Base-by-base conservation (phyloP, 2,329 filamentous ascomycete genomes). In the Cladosporium halotolerans region DNA sequence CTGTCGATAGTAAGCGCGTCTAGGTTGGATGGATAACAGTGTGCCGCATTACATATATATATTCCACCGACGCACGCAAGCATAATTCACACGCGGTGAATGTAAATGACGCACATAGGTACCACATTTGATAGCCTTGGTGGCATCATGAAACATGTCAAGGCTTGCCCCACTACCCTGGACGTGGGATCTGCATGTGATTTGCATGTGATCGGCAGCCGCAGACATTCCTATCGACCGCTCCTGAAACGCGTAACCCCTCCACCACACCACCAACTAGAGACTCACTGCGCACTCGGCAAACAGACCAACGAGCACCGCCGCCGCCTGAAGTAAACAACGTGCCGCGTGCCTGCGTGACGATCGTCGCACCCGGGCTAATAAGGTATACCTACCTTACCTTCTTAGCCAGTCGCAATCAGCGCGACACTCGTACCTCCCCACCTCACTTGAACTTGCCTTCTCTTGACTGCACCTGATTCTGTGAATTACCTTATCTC, bases 201-300 rank as follows among this genome's bases (percentile, higher is more conserved):
- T 19, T 14, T 23, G 36, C 23, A 40, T 50, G 47, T 50, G 47
- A 50, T 50, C 47, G 39, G 39, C 47, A 16, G 34, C 19, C 13
- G 41, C 41, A 47, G 39, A 11, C 47, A 50, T 50, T 50, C 47
- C 47, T 50, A 50, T 41, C 39, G 34, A 39, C 39, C 39, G 31
- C 18, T 50, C 39, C 39, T 42, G 47, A 42, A 50, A 50, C 46
- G 31, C 13, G 32, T 28, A 16, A 50, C 47, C 47, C 47, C 28
- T 36, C 38, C 23, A 34, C 47, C 45, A 14, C 11, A n/a, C 38
- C 42, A 42, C 39, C 14, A 34, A 32, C 23, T 23, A 42, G 14
- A 31, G 34, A 39, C 23, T 34, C 47, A 42, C 16, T 28, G 23
- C 23, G 23, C 23, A 28, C 23, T 28, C 23, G 23, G 23, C 23